Evolutionary conservation across 164 flowering plant species (phyloP), one percentile per base, ranked within the genome.

Genomic region (Houttuynia cordata): DNA sequence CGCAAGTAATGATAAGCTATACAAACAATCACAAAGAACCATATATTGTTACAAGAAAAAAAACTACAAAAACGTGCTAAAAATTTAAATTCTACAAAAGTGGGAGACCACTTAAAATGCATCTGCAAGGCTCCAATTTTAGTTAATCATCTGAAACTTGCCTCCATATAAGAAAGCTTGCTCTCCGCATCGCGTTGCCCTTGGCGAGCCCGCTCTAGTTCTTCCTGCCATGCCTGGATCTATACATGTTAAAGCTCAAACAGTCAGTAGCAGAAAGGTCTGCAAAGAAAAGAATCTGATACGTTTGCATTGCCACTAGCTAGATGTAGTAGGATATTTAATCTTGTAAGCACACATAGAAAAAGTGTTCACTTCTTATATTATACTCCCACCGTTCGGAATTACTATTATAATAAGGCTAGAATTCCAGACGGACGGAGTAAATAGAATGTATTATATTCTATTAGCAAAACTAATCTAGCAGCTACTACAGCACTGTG

Each of bases 161-260:
- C 99, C 93, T 94, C 99, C 67, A 88, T 59, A 22, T 85, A 74
- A 66, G 88, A 85, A 67, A 88, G 82, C 76, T 85, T 94, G 79
- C 71, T 78, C 70, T 88, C 99, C 52, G 97, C 97, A 76, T 91
- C 96, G 74, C 97, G 81, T 76, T 94, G 99, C 59, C 88, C 84
- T 68, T 84, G 96, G 53, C 91, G 91, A 62, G 99, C 99, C 60
- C 93, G 87, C 66, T 91, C 99, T 62, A 85, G 96, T 83, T 94
- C 99, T 70, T 93, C 96, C 74, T 91, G 97, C 99, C 96, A 86
- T 67, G 93, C 96, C 81, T 94, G 96, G 69, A 82, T 82, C 93
- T 90, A 56, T 51, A 63, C 59, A 57, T 57, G 62, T 41, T 61
- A 66, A 64, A 51, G 18, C n/a, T 14, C 0, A 61, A 51, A 40